Evolutionary conservation across 169 alveolate genomes (phyloP).

Genomic region (Blepharisma undulans): DNA sequence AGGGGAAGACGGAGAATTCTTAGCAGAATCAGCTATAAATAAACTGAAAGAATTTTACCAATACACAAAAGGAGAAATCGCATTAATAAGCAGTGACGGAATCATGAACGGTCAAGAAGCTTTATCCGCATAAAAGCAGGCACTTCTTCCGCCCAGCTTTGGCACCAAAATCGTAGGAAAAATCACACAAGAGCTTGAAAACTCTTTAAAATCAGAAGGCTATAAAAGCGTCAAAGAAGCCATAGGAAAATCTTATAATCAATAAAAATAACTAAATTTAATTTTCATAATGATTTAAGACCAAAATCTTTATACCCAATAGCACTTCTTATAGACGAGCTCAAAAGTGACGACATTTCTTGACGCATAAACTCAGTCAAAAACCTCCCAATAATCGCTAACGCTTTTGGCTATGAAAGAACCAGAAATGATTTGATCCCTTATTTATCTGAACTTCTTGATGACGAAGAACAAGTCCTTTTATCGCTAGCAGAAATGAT

Average conservation of each 20-base stretch:
- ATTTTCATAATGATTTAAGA: background rate
- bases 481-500: constrained; percentile 55
- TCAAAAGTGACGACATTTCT: constrained; percentile 70
- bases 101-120: constrained; percentile 24
- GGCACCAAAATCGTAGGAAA: constrained; percentile 25
- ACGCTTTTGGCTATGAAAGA: constrained; percentile 78
- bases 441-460: constrained; percentile 69
- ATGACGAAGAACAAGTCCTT: constrained; percentile 82
- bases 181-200: background rate
- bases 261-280: background rate
- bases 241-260: background rate
- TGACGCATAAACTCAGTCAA: constrained; percentile 72
- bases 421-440: constrained; percentile 76
- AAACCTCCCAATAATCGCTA: constrained; percentile 56
- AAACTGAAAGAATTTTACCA: constrained; percentile 14
- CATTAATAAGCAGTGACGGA: constrained; percentile 38
- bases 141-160: constrained; percentile 28
- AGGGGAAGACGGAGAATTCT: constrained; percentile 37
- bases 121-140: constrained; percentile 21
- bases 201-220: background rate
- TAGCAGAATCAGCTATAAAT: background rate
- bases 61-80: constrained; percentile 37
- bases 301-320: constrained; percentile 19
- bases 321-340: constrained; percentile 69
- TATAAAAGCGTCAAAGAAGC: background rate